These are phyloP conservation scores for Phytophthora foliorum DNA, from an alignment of 352 stramenopile genomes.

Conservation along the genomic window DNA sequence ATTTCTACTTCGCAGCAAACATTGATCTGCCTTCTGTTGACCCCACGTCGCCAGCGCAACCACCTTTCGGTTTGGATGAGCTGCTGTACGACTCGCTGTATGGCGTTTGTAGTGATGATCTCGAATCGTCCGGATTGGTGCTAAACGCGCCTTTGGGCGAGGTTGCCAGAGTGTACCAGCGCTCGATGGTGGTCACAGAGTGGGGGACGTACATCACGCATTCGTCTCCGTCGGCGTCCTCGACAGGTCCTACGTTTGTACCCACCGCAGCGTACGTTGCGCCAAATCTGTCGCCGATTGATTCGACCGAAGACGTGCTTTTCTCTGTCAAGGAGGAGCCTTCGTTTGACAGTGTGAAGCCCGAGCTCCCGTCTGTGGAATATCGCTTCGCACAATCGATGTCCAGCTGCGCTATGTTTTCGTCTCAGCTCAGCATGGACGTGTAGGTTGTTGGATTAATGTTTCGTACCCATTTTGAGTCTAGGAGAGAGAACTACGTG, in stretches of 20 bases:
- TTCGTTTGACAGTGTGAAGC: constrained; percentile 15
- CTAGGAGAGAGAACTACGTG: constrained; percentile 9
- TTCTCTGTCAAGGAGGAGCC: constrained; percentile 15
- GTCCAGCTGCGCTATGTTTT: not conserved
- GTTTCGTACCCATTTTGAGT: constrained; percentile 11
- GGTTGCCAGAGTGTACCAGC: constrained; percentile 27
- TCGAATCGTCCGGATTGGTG: constrained; percentile 15
- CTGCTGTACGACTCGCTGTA: constrained; percentile 39
- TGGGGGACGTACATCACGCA: constrained; percentile 22
- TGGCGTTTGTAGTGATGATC: constrained; percentile 20
- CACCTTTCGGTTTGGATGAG: constrained; percentile 37
- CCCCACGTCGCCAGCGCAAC: constrained; percentile 33
- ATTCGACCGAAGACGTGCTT: constrained; percentile 10
- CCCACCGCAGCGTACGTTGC: not conserved
- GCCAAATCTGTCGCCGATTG: constrained; percentile 13
- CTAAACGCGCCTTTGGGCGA: constrained; percentile 26
- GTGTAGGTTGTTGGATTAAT: constrained; percentile 17
- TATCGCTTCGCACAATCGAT: constrained; percentile 10
- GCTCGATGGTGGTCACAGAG: constrained; percentile 14
- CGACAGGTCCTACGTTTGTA: not conserved
- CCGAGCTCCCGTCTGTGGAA: constrained; percentile 13
- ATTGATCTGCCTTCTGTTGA: constrained; percentile 10
- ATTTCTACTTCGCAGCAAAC: constrained; percentile 6
- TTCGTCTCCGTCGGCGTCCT: constrained; percentile 9
- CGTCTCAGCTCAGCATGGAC: constrained; percentile 24